These are phyloP conservation scores for Eragrostis curvula DNA, from an alignment of 176 grass and related monocot species.

Conservation along the genomic window DNA sequence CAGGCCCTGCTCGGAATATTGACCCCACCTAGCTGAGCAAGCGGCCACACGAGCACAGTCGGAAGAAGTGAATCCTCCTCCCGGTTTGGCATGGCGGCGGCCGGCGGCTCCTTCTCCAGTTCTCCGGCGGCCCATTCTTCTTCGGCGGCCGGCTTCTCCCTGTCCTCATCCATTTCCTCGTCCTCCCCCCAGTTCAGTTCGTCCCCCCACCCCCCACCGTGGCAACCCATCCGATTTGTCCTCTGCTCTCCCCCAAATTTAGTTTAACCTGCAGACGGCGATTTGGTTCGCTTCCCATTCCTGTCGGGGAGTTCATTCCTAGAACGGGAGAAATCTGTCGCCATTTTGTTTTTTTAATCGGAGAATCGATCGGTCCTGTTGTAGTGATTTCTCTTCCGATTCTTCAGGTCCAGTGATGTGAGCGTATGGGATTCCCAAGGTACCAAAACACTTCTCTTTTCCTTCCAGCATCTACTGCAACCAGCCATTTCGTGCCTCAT, in stretches of 20 bases:
- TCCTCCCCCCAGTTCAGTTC: background rate
- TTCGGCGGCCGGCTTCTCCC: background rate
- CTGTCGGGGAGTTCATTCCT: background rate
- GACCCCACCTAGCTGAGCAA: no score
- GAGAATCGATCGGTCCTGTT: background rate
- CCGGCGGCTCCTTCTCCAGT: no score
- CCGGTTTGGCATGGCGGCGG: background rate
- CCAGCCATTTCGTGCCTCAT: background rate
- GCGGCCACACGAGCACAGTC: no score
- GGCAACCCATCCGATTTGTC: background rate
- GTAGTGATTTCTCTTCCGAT: background rate
- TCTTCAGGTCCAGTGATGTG: conserved; percentile 28
- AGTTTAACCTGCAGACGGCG: no score
- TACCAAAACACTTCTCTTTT: background rate
- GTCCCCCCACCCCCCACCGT: no score
- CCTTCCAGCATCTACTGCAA: background rate
- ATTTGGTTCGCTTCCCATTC: no score
- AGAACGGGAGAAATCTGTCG: background rate
- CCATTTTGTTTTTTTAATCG: background rate
- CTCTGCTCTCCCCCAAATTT: background rate
- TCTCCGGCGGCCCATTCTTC: background rate
- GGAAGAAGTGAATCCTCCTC: background rate
- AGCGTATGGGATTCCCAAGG: conserved; percentile 45
- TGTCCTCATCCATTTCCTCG: background rate
- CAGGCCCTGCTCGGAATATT: no score